Evolutionary conservation across 2,329 filamentous ascomycete genomes (phyloP), one percentile per base, ranked within the genome.

Genomic region (Penicillium sp.): DNA sequence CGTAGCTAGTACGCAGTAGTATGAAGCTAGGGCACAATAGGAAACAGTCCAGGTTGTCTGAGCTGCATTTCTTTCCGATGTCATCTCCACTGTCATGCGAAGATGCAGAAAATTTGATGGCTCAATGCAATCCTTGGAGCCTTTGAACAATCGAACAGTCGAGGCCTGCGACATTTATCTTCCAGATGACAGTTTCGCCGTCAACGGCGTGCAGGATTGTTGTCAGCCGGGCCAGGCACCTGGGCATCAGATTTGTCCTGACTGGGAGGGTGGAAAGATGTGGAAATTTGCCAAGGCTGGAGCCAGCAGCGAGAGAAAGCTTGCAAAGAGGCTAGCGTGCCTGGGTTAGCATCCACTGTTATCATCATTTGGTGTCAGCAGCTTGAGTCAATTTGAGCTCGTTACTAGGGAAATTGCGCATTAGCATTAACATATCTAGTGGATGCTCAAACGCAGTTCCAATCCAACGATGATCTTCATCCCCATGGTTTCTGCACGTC

Each of bases 61-160:
- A 47, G 27, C 21, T 53, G n/a, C 15, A 45, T 42, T 57, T 53
- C 49, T 25, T 57, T 48, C 55, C 49, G 49, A 42, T 42, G 42
- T 36, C 55, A 57, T 57, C 21, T 57, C 42, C 27, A 38, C 15
- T 42, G 49, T 53, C 55, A 57, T 52, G 49, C 49, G 55, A 48
- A 48, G 36, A 23, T 27, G 42, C 49, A 57, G 55, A 42, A 36
- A 53, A 41, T 38, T 21, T 29, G 41, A 45, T 33, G 17, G 47
- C 41, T 42, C 49, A 48, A 39, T 43, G 49, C 12, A 38, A 35
- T 53, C 49, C 43, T 35, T 48, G 49, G n/a, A 42, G 29, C 17
- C n/a, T 35, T 35, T 6, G 13, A 29, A n/a, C 4, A 17, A 48
- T 47, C 21, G 42, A 48, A 25, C 21, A 38, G 42, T 57, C 55